Evolutionary conservation across 331 rosid genomes (phyloP), one percentile per base, ranked within the genome.

Genomic region (Pyracantha coccinea): DNA sequence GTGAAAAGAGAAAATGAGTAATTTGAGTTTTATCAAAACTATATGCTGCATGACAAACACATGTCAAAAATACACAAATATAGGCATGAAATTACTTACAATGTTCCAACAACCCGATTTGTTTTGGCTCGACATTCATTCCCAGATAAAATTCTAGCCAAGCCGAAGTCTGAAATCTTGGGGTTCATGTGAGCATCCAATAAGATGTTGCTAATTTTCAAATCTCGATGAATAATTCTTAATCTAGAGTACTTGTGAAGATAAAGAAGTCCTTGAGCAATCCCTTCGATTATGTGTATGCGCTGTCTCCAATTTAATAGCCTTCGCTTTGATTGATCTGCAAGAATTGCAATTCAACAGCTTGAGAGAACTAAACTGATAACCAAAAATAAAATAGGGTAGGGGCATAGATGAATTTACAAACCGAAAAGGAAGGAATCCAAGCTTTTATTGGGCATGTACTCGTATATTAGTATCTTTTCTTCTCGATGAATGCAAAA

Each of bases 351-450:
- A 29, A 16, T 4, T 19, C 17, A 28, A 44, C 47, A 32, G 4
- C 32, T 33, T 11, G 67, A 52, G 35, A 53, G 17, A 41, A 57
- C 27, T 57, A 57, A 72, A 53, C 35, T 14, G 61, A 16, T 6
- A 9, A 4, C 69, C 50, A 54, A 19, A 25, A n/a, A 20, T 3
- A 15, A 8, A 17, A 31, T 21, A 7, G 10, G 20, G 50, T 2
- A 29, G 15, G 2, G 7, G 33, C 38, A 0, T 20, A 1, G 12
- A 62, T 24, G 32, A 52, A 47, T 12, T 24, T 8, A 66, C 77
- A 57, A 8, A 80, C 76, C 72, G 60, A 81, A 81, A 52, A 81
- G 28, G 81, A 77, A 72, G 68, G 76, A 77, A 61, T 77, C 78
- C 68, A 77, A 77, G 75, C 81, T 77, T 68, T 32, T 72, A 72